Base-by-base conservation (phyloP, 495 filamentous ascomycete genomes). In the Lophiostoma macrostomum region DNA sequence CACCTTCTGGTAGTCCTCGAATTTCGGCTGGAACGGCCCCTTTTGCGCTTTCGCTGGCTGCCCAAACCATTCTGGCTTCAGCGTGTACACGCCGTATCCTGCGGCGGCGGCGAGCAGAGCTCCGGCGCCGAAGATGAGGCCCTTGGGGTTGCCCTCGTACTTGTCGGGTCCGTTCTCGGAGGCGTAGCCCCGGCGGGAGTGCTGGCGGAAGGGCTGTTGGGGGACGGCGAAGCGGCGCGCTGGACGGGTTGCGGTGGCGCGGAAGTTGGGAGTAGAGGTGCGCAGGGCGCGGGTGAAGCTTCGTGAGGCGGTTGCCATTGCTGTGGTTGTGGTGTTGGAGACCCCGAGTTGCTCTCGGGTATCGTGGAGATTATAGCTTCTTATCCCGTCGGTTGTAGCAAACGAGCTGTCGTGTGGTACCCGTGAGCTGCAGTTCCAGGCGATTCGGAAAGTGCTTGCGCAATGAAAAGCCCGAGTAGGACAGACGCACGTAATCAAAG, bases 1-100 rank as follows among this genome's bases (percentile, higher is more conserved):
- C 55, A 96, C 90, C 73, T 87, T 85, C 79, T 96, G 90, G 76
- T 95, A 98, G 70, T 98, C 90, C 50, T 83, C 83, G 73, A 86
- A 79, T 58, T 79, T 86, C 58, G 91, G 88, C 19, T 73, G 78
- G 72, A 94, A 87, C 31, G 77, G 61, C 55, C 78, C 82, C 36
- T 50, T 60, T 4, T 20, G 14, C 5, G 32, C 32, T 39, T 56
- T 51, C 6, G 39, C 48, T 16, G 14, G 25, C 35, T 38, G 13
- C 30, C 56, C 60, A 25, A 60, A 57, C 60, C 68, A 63, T 13
- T 74, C 74, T 19, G 55, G 46, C 60, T 82, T 79, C 51, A 78
- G 75, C 60, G 74, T 75, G 76, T 84, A 88, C 68, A 83, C 78
- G 70, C 85, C 91, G 63, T 78, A 85, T 46, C 80, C 86, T 3